Base-by-base conservation (phyloP, 2,329 filamentous ascomycete species). In the Pyrenochaeta sp. region DNA sequence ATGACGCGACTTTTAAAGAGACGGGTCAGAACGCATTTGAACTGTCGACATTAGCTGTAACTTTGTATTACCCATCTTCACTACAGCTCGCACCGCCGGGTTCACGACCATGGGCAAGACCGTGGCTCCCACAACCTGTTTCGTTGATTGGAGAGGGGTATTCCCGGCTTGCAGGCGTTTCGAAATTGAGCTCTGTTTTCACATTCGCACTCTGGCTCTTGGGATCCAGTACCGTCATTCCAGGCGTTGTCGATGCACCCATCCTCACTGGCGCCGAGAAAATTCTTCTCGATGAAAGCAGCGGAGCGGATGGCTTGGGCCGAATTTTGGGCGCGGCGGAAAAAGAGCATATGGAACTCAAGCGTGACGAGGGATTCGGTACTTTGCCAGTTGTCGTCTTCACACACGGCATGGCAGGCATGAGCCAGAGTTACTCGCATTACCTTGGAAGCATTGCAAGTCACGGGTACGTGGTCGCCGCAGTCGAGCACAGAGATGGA, bases 401-500 rank as follows among this genome's bases (percentile, higher is more conserved):
- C 48, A 74, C 71, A 3, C 75, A 78, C 51, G 75, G 75, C 5
- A 75, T 75, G 72, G 74, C 74, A 3, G 71, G 72, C 3, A 70
- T 71, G 55, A 68, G 72, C 22, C 76, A 74, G 31, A 69, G 66
- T 51, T 78, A 78, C 53, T 73, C 74, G 13, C 72, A 76, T 35
- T 76, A 73, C 46, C 69, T 74, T 11, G 74, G 72, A 9, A 74
- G 75, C 42, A 67, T 78, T 20, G 75, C 75, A 9, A 75, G 73
- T 29, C 65, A 75, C 32, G 75, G 75, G 7, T 72, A 71, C 30
- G 58, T 78, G 8, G 74, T 78, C 6, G 74, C 73, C 11, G 74
- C 75, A 2, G 66, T 78, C 11, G 75, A 78, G 54, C 75, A 78
- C 44, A 61, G 75, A 29, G 75, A 78, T 52, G 75, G 75, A 9